Evolutionary conservation across 2,329 filamentous ascomycete genomes (phyloP), one percentile per base, ranked within the genome.

Genomic region (Claviceps citrina): DNA sequence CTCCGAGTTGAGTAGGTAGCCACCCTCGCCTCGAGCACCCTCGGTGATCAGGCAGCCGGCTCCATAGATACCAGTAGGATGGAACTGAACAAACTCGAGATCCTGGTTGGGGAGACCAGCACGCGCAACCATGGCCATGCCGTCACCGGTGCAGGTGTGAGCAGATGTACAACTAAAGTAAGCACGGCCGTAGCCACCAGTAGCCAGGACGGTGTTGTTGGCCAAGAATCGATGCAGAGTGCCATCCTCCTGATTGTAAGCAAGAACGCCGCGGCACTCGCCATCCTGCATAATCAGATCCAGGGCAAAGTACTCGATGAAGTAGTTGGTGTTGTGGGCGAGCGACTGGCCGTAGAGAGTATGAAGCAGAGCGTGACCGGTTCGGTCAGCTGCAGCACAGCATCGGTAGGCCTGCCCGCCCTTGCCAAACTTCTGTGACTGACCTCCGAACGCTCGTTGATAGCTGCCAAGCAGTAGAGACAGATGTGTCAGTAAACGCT

Each of bases 61-160:
- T 56, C 91, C 91, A 64, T 98, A 98, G 67, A 98, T 96, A 76
- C 89, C 89, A 50, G 89, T 95, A 42, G 89, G 89, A 65, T 98
- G 89, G 77, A 98, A 98, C 68, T 98, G 89, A 47, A 98, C 91
- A 65, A 98, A 98, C 64, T 98, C 91, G 48, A 96, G 75, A 80
- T 98, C 91, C 71, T 98, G 91, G 74, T 94, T 94, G 54, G 91
- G 89, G 31, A 98, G 81, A 62, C 91, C 91, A 46, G 91, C 91
- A 68, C 91, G 86, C 52, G 89, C 84, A 56, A 96, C 89, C 91
- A 98, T 96, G 51, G 91, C 91, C 84, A 94, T 95, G 61, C 91
- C 91, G 60, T 98, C 91, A 74, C 91, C 91, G 47, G 91, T 98
- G 66, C 89, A 95, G 48, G 91, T 96, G 68, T 98, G 91, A 35